Conservation (phyloP, 495 filamentous ascomycete species). For the Penicillium argentinense region DNA sequence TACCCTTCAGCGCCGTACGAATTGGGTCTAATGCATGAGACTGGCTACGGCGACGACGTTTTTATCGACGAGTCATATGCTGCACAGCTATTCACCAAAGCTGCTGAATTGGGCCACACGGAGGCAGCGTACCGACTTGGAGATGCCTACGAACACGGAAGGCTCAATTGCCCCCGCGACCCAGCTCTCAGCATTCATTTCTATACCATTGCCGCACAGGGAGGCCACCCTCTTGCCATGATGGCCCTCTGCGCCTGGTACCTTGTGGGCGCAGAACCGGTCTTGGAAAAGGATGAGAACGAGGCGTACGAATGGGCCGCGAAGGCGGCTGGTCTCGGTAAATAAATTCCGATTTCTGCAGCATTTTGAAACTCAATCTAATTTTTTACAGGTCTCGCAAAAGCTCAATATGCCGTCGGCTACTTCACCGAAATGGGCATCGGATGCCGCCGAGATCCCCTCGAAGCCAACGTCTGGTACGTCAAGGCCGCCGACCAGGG, state of each 20-base stretch:
- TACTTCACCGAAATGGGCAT: constrained; percentile 99
- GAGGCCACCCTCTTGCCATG: constrained; percentile 86
- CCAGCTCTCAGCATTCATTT: constrained; percentile 95
- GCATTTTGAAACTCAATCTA: constrained; percentile 6
- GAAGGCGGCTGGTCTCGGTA: constrained; percentile 82
- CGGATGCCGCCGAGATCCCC: constrained; percentile 84
- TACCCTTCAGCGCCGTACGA: constrained; percentile 94
- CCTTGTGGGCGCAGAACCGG: constrained; percentile 89
- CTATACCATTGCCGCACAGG: constrained; percentile 88
- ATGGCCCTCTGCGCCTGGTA: constrained; percentile 99
- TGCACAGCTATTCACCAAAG: constrained; percentile 90
- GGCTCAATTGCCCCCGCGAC: constrained; percentile 81
- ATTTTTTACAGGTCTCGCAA: constrained; percentile 65
- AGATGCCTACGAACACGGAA: constrained; percentile 95
- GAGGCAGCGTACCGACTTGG: constrained; percentile 85
- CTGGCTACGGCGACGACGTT: constrained; percentile 86
- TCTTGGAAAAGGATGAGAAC: constrained; percentile 90
- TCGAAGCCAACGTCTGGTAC: constrained; percentile 98
- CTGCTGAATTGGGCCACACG: constrained; percentile 85
- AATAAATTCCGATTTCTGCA: constrained; percentile 22
- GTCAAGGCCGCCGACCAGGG: constrained; percentile 92
- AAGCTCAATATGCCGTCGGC: constrained; percentile 92
- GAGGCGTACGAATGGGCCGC: constrained; percentile 97
- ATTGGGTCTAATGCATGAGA: constrained; percentile 81
- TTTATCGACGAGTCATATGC: constrained; percentile 89